Conservation (phyloP, 208 protist genomes). For the Leishmania aethiopica region DNA sequence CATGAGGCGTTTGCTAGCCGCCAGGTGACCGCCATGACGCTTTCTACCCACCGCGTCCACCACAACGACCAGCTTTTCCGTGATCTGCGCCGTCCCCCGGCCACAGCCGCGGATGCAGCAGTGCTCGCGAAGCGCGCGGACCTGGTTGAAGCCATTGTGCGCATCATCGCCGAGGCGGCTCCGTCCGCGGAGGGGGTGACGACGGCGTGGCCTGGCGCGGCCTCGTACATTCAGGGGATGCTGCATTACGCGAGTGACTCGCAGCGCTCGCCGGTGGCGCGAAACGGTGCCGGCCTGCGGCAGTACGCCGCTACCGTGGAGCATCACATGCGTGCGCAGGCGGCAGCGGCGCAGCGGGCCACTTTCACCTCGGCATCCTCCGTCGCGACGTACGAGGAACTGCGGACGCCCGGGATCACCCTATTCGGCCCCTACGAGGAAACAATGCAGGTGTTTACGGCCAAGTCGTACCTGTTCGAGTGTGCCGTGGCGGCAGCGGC, state of each 20-base stretch:
- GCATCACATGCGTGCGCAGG: constrained; percentile 50
- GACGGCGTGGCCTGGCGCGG: constrained; percentile 41
- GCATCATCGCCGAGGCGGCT: constrained; percentile 30
- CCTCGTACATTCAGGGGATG: constrained; percentile 60
- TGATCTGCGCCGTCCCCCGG: constrained; percentile 32
- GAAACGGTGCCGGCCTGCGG: constrained; percentile 29
- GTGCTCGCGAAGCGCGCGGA: constrained; percentile 43
- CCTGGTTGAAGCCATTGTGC: constrained; percentile 70
- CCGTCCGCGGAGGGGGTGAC: neutral
- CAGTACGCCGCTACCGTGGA: constrained; percentile 53
- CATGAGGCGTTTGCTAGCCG: constrained; percentile 82
- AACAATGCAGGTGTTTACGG: constrained; percentile 51
- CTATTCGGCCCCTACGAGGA: constrained; percentile 72
- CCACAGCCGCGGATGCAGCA: constrained; percentile 26
- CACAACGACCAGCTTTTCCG: constrained; percentile 71
- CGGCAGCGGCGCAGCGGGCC: constrained; percentile 19
- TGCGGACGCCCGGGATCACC: constrained; percentile 38
- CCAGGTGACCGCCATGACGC: constrained; percentile 72
- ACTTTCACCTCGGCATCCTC: constrained; percentile 15
- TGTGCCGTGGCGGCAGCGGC: constrained; percentile 24
- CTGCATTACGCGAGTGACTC: constrained; percentile 45
- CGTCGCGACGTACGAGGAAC: constrained; percentile 26
- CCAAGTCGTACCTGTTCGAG: constrained; percentile 48
- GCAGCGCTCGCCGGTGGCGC: constrained; percentile 52
- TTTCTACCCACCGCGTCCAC: constrained; percentile 62